These are phyloP conservation scores for Apophysomyces variabilis DNA, from an alignment of 371 early-diverging fungal species.

Conservation along the genomic window DNA sequence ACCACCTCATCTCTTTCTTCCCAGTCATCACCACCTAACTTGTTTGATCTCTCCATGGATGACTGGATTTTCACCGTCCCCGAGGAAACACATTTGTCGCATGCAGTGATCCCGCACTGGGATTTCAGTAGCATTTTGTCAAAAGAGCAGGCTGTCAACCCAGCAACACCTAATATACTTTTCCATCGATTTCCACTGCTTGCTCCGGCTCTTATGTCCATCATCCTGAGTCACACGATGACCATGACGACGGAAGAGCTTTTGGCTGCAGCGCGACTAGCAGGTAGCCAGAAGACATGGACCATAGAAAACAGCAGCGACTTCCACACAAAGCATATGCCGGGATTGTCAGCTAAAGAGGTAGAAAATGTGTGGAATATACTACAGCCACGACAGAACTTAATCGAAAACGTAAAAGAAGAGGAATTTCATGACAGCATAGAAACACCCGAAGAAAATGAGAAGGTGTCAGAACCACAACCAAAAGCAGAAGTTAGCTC, in stretches of 20 bases:
- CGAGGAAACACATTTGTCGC: slow-evolving; percentile 38
- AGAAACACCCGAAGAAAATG: background rate
- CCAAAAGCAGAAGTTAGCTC: too few species aligned
- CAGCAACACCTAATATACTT: slow-evolving; percentile 12
- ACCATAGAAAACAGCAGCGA: background rate
- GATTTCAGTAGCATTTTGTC: slow-evolving; percentile 33
- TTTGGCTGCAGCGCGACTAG: slow-evolving; percentile 30
- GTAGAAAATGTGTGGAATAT: background rate
- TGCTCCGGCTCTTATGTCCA: slow-evolving; percentile 31
- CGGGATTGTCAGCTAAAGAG: background rate
- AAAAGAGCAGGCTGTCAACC: slow-evolving; percentile 20
- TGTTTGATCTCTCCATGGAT: slow-evolving; percentile 11
- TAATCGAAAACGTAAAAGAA: background rate
- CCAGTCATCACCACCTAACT: slow-evolving; percentile 31
- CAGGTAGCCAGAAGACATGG: background rate
- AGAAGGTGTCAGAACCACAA: background rate
- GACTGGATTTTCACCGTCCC: slow-evolving; percentile 7
- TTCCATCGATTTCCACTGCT: slow-evolving; percentile 38
- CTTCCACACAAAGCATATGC: background rate
- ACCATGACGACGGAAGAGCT: slow-evolving; percentile 45
- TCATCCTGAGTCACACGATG: slow-evolving; percentile 39
- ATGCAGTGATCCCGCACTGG: slow-evolving; percentile 49
- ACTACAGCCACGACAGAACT: background rate
- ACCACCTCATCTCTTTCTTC: slow-evolving; percentile 32
- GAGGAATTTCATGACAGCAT: too few species aligned